Evolutionary conservation across 257 asterid species (phyloP).

Genomic region (Salvia hispanica): DNA sequence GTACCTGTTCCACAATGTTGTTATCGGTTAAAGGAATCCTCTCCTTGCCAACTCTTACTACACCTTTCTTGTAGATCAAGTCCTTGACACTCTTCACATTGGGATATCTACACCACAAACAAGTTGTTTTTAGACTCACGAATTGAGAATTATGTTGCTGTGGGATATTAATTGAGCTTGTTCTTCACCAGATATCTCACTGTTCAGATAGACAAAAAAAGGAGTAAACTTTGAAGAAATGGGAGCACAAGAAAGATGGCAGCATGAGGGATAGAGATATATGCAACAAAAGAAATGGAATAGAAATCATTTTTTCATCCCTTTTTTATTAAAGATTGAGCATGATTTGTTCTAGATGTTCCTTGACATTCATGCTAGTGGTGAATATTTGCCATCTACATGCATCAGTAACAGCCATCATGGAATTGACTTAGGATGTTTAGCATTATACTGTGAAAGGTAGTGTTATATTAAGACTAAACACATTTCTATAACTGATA

Average conservation of each 20-base stretch:
- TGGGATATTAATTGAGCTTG: neutral
- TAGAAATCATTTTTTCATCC: no score
- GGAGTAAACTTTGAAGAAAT: neutral
- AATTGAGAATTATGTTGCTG: conserved; percentile 1
- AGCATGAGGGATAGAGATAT: neutral
- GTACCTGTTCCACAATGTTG: conserved; percentile 80
- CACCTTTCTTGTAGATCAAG: conserved; percentile 87
- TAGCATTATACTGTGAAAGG: neutral
- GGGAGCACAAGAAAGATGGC: neutral
- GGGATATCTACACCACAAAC: conserved; percentile 62
- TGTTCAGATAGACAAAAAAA: neutral
- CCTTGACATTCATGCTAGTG: neutral
- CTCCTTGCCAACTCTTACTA: conserved; percentile 60
- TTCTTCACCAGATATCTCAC: neutral
- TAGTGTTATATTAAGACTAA: neutral
- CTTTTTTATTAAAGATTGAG: neutral
- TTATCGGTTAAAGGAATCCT: conserved; percentile 83
- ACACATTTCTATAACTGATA: no score
- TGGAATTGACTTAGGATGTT: neutral
- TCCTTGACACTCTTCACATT: conserved; percentile 83
- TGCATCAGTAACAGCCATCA: neutral
- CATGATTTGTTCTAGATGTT: neutral
- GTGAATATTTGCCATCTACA: neutral
- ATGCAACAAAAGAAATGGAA: neutral
- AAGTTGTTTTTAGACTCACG: neutral